Evolutionary conservation across 1,284 basidiomycete species (phyloP).

Genomic region (Coniferiporia weirii): DNA sequence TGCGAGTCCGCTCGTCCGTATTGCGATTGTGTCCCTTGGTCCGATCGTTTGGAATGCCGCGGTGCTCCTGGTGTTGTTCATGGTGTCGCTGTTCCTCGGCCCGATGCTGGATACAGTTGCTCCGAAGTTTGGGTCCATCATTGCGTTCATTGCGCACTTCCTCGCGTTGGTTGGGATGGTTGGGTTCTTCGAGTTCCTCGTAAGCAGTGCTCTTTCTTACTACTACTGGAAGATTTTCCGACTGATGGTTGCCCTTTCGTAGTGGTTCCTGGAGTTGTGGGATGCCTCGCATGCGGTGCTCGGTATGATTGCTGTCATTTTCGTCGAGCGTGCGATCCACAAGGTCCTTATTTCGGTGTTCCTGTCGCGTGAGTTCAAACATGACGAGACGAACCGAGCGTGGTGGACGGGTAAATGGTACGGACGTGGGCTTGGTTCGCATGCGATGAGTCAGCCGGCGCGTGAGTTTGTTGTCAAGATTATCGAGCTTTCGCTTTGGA

Average conservation of each 20-base stretch:
- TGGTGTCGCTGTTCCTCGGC: conserved; percentile 88
- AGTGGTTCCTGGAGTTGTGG: conserved; percentile 97
- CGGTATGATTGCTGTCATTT: conserved; percentile 81
- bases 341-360: conserved; percentile 90
- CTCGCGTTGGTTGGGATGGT: conserved; percentile 81
- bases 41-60: conserved; percentile 96
- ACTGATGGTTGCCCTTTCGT: conserved; percentile 16
- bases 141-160: conserved; percentile 84
- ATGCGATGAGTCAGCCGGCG: conserved; percentile 84
- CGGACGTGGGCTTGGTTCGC: conserved; percentile 81
- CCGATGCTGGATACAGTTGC: conserved; percentile 83
- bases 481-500: conserved; percentile 77
- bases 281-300: conserved; percentile 86
- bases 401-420: conserved; percentile 99
- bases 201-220: conserved; percentile 36
- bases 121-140: conserved; percentile 83
- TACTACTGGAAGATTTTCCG: neutral
- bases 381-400: conserved; percentile 93
- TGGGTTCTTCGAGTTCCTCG: conserved; percentile 92
- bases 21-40: conserved; percentile 89
- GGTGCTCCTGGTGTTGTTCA: conserved; percentile 80
- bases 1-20: conserved; percentile 80
- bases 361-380: conserved; percentile 93
- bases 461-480: conserved; percentile 89
- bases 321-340: conserved; percentile 86